Conservation (phyloP, 768 basidiomycete species). For the Leucosporidium creatinivorum region DNA sequence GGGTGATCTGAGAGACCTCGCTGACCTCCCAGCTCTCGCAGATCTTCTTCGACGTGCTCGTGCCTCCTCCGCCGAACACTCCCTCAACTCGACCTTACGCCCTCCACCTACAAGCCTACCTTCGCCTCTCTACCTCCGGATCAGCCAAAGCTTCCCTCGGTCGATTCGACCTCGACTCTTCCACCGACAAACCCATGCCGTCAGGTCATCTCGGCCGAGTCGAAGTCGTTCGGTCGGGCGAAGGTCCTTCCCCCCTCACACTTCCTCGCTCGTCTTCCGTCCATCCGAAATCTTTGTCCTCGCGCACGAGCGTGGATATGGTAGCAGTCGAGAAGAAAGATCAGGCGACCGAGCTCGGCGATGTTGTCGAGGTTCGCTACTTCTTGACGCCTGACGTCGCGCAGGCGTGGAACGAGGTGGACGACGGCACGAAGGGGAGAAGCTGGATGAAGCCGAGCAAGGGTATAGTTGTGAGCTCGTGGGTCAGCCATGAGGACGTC, state of each 20-base stretch:
- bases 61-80: neutral
- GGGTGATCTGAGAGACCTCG: too few species aligned
- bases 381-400: neutral
- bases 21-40: neutral
- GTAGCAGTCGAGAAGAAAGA: neutral
- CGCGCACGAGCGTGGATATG: neutral
- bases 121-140: conserved; percentile 5
- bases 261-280: neutral
- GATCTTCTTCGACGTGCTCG: conserved; percentile 12
- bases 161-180: conserved; percentile 13
- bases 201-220: neutral
- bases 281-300: neutral
- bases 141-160: neutral
- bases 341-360: neutral
- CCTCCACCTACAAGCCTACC: conserved; percentile 6
- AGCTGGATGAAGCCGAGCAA: conserved; percentile 3
- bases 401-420: conserved; percentile 1
- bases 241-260: neutral
- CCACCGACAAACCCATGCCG: neutral
- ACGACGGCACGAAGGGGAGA: conserved; percentile 1
- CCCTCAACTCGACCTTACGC: neutral
- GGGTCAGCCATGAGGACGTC: conserved; percentile 1
- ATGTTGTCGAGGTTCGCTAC: conserved; percentile 2
- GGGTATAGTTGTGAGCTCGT: neutral
- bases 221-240: neutral